These are phyloP conservation scores for Saccharomycopsis sp. DNA, from an alignment of 805 yeast genomes.

Conservation along the genomic window DNA sequence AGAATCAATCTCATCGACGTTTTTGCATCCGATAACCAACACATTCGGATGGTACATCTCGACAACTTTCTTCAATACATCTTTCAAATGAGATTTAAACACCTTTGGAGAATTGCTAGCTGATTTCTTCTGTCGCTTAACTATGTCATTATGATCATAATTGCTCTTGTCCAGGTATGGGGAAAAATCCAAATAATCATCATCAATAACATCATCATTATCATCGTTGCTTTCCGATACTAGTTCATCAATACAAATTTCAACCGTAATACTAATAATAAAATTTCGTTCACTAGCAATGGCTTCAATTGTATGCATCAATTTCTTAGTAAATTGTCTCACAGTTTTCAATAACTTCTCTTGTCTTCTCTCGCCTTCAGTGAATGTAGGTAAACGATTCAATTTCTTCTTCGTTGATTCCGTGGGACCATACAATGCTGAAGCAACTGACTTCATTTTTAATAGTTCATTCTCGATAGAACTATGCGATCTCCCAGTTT, in stretches of 20 bases:
- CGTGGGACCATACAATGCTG: too few relatives aligned
- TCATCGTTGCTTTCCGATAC: conserved; percentile 14
- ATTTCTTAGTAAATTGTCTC: conserved; percentile 3
- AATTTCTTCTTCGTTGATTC: too few relatives aligned
- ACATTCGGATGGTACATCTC: conserved; percentile 16
- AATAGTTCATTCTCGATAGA: conserved; percentile 10
- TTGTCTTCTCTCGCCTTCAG: neutral
- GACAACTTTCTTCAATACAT: conserved; percentile 16
- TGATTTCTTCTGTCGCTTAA: neutral
- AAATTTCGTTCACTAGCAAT: conserved; percentile 6
- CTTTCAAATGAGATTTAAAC: conserved; percentile 14
- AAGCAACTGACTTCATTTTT: conserved; percentile 1
- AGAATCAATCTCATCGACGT: neutral
- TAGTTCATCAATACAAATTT: conserved; percentile 20
- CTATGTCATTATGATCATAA: neutral
- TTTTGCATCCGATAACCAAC: conserved; percentile 20
- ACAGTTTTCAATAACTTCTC: neutral
- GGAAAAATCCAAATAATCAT: neutral
- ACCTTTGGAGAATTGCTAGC: neutral
- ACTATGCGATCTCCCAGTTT: conserved; percentile 3
- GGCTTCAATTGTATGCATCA: conserved; percentile 10
- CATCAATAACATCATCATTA: conserved; percentile 12
- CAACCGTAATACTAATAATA: conserved; percentile 17
- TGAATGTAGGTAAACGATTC: too few relatives aligned
- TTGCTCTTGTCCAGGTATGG: neutral